These are phyloP conservation scores for Salix exigua DNA, from an alignment of 345 rosid genomes.

Conservation along the genomic window DNA sequence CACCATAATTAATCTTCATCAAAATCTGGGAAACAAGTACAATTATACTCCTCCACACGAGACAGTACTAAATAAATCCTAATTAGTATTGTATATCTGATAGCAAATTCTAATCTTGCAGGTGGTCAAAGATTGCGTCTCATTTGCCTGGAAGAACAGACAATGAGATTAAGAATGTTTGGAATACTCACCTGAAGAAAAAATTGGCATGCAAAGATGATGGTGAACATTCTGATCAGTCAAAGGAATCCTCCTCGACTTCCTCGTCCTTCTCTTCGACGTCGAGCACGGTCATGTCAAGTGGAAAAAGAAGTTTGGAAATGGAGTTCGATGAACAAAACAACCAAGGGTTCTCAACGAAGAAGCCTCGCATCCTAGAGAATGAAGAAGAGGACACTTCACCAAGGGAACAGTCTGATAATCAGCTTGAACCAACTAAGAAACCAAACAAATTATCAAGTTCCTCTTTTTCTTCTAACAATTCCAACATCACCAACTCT, in stretches of 20 bases:
- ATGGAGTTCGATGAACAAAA: conserved; percentile 2
- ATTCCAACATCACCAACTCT: conserved; percentile 23
- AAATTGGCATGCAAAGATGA: conserved; percentile 22
- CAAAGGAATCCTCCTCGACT: conserved; percentile 20
- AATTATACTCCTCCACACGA: neutral
- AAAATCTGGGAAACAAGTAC: conserved; percentile 74
- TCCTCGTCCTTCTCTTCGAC: conserved; percentile 37
- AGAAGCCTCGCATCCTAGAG: conserved; percentile 10
- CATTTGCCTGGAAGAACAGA: conserved; percentile 82
- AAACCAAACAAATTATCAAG: conserved; percentile 32
- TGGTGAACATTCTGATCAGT: neutral
- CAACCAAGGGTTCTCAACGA: conserved; percentile 20
- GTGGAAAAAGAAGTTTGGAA: neutral
- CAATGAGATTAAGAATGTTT: conserved; percentile 86
- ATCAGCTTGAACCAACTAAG: neutral
- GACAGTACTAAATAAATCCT: neutral
- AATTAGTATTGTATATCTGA: neutral
- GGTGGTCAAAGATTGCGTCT: conserved; percentile 94
- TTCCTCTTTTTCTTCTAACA: conserved; percentile 37
- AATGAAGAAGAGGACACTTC: neutral
- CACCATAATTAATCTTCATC: conserved; percentile 52
- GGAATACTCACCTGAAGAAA: conserved; percentile 85
- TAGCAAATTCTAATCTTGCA: conserved; percentile 17
- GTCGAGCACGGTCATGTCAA: conserved; percentile 15
- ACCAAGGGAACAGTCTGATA: neutral